phyloP scores from a whole-genome alignment of 495 filamentous ascomycete species.

The Astrocystis sublimbata region DNA sequence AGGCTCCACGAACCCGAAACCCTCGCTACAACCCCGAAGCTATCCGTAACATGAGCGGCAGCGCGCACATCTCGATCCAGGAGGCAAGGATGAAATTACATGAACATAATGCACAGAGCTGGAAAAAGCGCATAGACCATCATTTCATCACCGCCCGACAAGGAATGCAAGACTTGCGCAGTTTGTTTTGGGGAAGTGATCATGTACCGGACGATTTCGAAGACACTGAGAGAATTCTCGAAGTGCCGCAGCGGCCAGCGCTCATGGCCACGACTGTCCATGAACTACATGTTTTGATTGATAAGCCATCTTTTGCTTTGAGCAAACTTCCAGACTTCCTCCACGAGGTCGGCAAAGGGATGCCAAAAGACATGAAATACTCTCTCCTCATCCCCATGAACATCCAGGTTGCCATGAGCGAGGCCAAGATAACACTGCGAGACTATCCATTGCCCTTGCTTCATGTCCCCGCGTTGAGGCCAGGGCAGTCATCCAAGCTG shows the following conservation, averaged over 20 bases:
- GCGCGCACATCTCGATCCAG: constrained; percentile 66
- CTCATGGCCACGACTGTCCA: constrained; percentile 78
- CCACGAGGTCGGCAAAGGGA: constrained; percentile 88
- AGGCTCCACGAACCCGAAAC: constrained; percentile 37
- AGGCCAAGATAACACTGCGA: constrained; percentile 77
- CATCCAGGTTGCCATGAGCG: constrained; percentile 87
- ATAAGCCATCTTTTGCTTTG: constrained; percentile 90
- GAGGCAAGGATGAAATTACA: constrained; percentile 75
- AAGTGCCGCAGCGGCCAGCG: constrained; percentile 82
- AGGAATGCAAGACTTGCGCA: constrained; percentile 75
- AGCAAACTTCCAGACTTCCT: constrained; percentile 79
- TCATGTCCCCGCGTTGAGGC: constrained; percentile 81
- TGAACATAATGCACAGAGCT: constrained; percentile 80
- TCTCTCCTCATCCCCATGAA: constrained; percentile 86
- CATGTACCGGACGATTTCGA: constrained; percentile 77
- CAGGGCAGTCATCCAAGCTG: constrained; percentile 76
- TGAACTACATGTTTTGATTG: constrained; percentile 81
- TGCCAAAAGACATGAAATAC: constrained; percentile 89
- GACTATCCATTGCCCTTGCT: constrained; percentile 93
- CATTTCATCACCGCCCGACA: constrained; percentile 67
- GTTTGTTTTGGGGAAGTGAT: constrained; percentile 80
- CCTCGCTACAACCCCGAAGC: constrained; percentile 77
- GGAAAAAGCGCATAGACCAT: constrained; percentile 88
- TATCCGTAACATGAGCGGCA: constrained; percentile 63
- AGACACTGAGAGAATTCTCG: constrained; percentile 81